These are phyloP conservation scores for Neurospora crassa DNA, from an alignment of 2,329 filamentous ascomycete genomes.

Conservation along the genomic window DNA sequence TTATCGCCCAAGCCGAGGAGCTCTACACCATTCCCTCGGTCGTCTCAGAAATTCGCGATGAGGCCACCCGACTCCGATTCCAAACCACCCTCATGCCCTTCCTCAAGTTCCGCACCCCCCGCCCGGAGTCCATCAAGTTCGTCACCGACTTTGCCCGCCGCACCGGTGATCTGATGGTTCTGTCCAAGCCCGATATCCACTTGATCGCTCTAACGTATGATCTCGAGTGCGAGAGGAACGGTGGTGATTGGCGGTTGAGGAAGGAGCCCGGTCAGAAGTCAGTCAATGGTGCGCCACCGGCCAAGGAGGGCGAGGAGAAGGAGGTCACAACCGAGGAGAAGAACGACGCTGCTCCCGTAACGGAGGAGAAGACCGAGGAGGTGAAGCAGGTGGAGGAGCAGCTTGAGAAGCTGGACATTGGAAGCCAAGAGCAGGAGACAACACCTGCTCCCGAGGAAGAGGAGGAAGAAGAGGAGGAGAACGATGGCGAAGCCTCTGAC, in stretches of 20 bases:
- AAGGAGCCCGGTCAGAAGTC: constrained; percentile 70
- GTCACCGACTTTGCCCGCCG: constrained; percentile 77
- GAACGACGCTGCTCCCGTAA: constrained; percentile 20
- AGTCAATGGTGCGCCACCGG: constrained; percentile 59
- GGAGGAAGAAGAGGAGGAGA: constrained; percentile 14
- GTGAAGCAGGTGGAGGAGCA: constrained; percentile 11
- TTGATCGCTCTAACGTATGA: constrained; percentile 88
- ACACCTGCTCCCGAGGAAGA: constrained; percentile 21
- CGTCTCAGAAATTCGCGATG: constrained; percentile 73
- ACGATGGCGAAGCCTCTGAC: constrained; percentile 17
- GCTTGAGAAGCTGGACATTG: constrained; percentile 19
- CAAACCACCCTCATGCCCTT: constrained; percentile 83
- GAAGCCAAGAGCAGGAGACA: constrained; percentile 9
- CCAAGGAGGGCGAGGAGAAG: constrained; percentile 26
- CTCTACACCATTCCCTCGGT: constrained; percentile 81
- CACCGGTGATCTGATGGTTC: constrained; percentile 80
- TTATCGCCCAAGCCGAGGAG: constrained; percentile 66
- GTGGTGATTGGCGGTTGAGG: constrained; percentile 79
- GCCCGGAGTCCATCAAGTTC: constrained; percentile 66
- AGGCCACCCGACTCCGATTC: constrained; percentile 67
- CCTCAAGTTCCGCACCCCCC: constrained; percentile 65
- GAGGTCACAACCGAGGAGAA: constrained; percentile 6
- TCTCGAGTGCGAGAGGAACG: constrained; percentile 82
- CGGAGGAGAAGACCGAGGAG: constrained; percentile 17
- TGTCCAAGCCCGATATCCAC: constrained; percentile 83